Evolutionary conservation across 2,329 filamentous ascomycete species (phyloP), one percentile per base, ranked within the genome.

Genomic region (Parascedosporium putredinis): DNA sequence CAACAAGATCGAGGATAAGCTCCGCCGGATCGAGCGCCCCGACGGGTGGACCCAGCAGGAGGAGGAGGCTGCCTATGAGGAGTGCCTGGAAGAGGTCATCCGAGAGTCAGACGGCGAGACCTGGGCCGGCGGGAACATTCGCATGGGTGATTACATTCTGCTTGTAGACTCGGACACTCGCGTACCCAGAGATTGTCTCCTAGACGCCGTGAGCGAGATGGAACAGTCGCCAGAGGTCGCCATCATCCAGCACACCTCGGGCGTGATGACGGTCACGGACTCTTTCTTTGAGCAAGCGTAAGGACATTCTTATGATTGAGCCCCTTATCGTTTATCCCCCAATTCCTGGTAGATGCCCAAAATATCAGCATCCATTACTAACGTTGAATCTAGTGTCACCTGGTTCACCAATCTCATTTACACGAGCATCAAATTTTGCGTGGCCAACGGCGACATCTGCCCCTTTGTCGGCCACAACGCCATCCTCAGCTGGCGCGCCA

Each of bases 321-420:
- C 9, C 33, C 20, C 33, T 36, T 36, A 16, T 36, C 33, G 3
- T 33, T 3, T 33, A n/a, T n/a, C n/a, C n/a, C n/a, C n/a, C n/a
- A n/a, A n/a, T n/a, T n/a, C n/a, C n/a, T n/a, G n/a, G n/a, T n/a
- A n/a, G n/a, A n/a, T n/a, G n/a, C n/a, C n/a, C n/a, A n/a, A n/a
- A n/a, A n/a, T n/a, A n/a, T n/a, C n/a, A n/a, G n/a, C n/a, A n/a
- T n/a, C n/a, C n/a, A n/a, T 2, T 36, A n/a, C 12, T 36, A 12
- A 9, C n/a, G 10, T 27, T 38, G 38, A n/a, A n/a, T 36, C 20
- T 24, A 48, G 67, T 14, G 84, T 87, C 58, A 86, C 84, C 1
- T 89, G 84, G 68, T 88, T 89, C 67, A 89, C 85, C 38, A 82
- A 88, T 59, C 74, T 89, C 47, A 79, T 89, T 57, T 90, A 88